A percentile compares a stretch with the other conserved stretches of the same genome.
These are phyloP conservation scores for Aeminium ludgeri DNA, from an alignment of 495 filamentous ascomycete species.

Conservation along the genomic window DNA sequence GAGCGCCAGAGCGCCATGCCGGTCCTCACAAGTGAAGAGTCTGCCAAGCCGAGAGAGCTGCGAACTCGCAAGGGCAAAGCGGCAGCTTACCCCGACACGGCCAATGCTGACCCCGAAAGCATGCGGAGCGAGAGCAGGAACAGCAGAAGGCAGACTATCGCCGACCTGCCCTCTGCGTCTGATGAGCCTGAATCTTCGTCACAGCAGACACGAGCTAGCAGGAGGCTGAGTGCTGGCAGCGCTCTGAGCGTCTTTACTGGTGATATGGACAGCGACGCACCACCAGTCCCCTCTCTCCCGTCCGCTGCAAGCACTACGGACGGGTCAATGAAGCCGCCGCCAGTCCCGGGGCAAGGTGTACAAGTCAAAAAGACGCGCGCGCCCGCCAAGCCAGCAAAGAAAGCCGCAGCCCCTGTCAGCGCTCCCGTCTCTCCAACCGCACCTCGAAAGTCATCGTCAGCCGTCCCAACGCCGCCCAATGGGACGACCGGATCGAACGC, in stretches of 20 bases:
- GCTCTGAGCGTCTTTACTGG: conserved; percentile 2
- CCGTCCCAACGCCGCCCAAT: too few species aligned
- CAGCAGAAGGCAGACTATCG: conserved; percentile 11
- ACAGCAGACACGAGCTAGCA: conserved; percentile 3
- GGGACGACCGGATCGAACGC: too few species aligned
- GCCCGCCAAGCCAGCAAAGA: conserved; percentile 6
- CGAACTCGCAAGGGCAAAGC: conserved; percentile 49
- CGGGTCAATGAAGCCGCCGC: conserved; percentile 3
- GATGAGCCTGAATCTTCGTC: neutral
- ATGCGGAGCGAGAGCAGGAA: conserved; percentile 9
- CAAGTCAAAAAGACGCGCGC: conserved; percentile 14
- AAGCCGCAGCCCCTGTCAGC: neutral
- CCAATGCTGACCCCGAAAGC: conserved; percentile 8
- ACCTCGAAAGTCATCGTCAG: too few species aligned
- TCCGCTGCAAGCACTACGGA: neutral
- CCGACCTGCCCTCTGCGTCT: conserved; percentile 1
- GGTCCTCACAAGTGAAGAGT: conserved; percentile 21
- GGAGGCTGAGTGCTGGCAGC: conserved; percentile 10
- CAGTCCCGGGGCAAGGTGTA: conserved; percentile 4
- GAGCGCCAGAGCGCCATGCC: conserved; percentile 39
- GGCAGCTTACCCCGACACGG: neutral
- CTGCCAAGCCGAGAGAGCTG: conserved; percentile 47
- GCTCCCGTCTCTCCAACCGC: conserved; percentile 1
- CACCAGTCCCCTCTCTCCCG: conserved; percentile 7
- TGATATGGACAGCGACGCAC: neutral